Conservation (phyloP, 352 stramenopile species). For the Peronospora belbahrii region DNA sequence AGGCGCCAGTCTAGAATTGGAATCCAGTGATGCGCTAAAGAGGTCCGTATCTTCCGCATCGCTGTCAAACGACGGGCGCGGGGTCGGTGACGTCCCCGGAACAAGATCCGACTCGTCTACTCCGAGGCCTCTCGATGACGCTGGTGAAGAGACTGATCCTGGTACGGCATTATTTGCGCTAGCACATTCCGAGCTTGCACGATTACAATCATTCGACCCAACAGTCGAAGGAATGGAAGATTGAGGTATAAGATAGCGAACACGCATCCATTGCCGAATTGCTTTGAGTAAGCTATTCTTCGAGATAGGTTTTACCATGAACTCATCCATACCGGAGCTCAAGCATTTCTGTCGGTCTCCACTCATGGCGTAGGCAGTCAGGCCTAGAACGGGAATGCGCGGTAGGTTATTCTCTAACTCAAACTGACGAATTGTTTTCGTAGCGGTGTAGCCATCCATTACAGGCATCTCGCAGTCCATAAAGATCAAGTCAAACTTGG, state of each 20-base stretch:
- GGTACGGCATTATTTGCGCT: not conserved
- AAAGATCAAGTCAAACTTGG: constrained; percentile 60
- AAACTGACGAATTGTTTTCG: constrained; percentile 49
- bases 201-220: constrained; percentile 20
- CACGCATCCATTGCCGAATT: constrained; percentile 59
- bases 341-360: constrained; percentile 70
- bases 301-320: constrained; percentile 74
- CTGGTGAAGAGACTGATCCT: constrained; percentile 1
- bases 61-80: constrained; percentile 25
- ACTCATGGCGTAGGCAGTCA: constrained; percentile 71
- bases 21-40: constrained; percentile 4
- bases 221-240: constrained; percentile 13
- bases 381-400: constrained; percentile 54
- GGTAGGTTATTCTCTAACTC: constrained; percentile 51
- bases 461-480: constrained; percentile 83
- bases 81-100: constrained; percentile 21
- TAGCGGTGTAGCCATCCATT: constrained; percentile 75
- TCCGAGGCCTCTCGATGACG: constrained; percentile 13
- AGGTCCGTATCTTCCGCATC: constrained; percentile 21
- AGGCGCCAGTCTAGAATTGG: constrained; percentile 31
- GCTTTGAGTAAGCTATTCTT: constrained; percentile 54
- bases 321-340: constrained; percentile 63
- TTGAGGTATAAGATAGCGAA: constrained; percentile 41
- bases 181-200: not conserved
- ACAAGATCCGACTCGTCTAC: constrained; percentile 12